A percentile compares a stretch with the other conserved stretches of the same genome.
phyloP scores from a whole-genome alignment of 2,329 filamentous ascomycete species.

The Elsinoe australis region DNA sequence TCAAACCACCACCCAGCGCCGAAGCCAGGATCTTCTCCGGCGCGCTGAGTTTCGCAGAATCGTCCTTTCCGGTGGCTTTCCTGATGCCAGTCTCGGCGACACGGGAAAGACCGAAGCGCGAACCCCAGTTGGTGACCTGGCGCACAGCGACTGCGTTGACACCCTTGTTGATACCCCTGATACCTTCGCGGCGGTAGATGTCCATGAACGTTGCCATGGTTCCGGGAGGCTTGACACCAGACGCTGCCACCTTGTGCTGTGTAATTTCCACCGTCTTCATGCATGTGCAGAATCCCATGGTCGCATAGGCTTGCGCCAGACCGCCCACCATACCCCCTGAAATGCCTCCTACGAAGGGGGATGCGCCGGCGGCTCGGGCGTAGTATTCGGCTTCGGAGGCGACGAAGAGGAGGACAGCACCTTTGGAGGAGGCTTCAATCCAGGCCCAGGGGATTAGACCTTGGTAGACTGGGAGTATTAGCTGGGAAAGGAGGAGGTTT shows the following conservation, averaged over 20 bases:
- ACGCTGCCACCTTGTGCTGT: slow-evolving; percentile 84
- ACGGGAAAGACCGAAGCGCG: slow-evolving; percentile 85
- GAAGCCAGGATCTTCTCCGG: slow-evolving; percentile 85
- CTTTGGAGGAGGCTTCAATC: slow-evolving; percentile 99
- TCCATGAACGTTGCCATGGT: slow-evolving; percentile 95
- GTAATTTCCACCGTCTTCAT: slow-evolving; percentile 99
- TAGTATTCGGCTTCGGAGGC: slow-evolving; percentile 97
- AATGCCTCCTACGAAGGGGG: slow-evolving; percentile 84
- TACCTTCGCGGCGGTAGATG: slow-evolving; percentile 91
- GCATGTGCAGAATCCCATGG: slow-evolving; percentile 99
- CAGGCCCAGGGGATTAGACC: slow-evolving; percentile 99
- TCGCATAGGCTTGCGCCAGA: slow-evolving; percentile 96
- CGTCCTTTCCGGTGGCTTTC: slow-evolving; percentile 65
- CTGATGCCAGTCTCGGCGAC: slow-evolving; percentile 87
- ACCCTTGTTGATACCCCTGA: slow-evolving; percentile 93
- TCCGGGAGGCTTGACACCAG: slow-evolving; percentile 75
- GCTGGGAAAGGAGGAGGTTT: neutral
- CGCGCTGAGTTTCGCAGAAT: slow-evolving; percentile 67
- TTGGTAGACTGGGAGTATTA: slow-evolving; percentile 71
- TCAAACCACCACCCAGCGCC: slow-evolving; percentile 82
- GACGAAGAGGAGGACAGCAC: slow-evolving; percentile 96
- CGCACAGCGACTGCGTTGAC: slow-evolving; percentile 98
- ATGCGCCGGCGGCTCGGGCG: slow-evolving; percentile 68
- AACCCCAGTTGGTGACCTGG: slow-evolving; percentile 99
- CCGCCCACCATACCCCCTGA: slow-evolving; percentile 84